A percentile compares a stretch with the other conserved stretches of the same genome.
Conservation (phyloP, 257 asterid species). For the Solanum corneliomulleri region DNA sequence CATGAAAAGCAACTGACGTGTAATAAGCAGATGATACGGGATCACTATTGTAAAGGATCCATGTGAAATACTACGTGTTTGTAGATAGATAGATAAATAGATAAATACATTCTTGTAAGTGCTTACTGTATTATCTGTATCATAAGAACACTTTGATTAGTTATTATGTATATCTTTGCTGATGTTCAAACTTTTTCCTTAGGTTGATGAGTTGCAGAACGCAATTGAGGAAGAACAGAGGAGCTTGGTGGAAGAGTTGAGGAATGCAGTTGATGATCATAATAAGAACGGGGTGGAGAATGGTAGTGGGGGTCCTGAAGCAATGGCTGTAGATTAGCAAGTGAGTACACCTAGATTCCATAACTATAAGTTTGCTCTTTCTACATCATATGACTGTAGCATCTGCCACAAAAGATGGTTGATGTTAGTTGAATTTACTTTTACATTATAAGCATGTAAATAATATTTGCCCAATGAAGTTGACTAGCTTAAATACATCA, state of each 20-base stretch:
- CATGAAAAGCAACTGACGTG: not conserved
- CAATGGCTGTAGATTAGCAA: slow-evolving; percentile 69
- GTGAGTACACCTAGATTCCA: not conserved
- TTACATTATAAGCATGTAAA: not conserved
- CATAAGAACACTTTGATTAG: not conserved
- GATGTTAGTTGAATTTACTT: not conserved
- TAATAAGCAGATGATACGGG: not conserved
- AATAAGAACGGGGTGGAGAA: slow-evolving; percentile 49
- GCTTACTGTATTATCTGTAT: not conserved
- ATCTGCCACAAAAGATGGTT: not conserved
- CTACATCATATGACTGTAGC: not conserved
- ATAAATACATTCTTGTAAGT: not conserved
- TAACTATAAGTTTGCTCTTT: not conserved
- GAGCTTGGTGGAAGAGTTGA: slow-evolving; percentile 78
- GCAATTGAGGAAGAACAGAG: slow-evolving; percentile 86
- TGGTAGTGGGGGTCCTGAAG: slow-evolving; percentile 49
- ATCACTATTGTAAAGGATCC: not conserved
- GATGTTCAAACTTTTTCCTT: slow-evolving; percentile 3
- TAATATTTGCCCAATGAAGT: not conserved
- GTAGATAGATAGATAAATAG: not conserved
- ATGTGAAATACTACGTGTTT: not conserved
- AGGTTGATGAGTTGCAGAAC: slow-evolving; percentile 95
- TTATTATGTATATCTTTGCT: not conserved
- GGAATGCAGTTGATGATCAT: slow-evolving; percentile 63
- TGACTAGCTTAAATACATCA: not conserved